Conservation (phyloP, 2,329 filamentous ascomycete species). For the Ceratocystiopsis sp. region DNA sequence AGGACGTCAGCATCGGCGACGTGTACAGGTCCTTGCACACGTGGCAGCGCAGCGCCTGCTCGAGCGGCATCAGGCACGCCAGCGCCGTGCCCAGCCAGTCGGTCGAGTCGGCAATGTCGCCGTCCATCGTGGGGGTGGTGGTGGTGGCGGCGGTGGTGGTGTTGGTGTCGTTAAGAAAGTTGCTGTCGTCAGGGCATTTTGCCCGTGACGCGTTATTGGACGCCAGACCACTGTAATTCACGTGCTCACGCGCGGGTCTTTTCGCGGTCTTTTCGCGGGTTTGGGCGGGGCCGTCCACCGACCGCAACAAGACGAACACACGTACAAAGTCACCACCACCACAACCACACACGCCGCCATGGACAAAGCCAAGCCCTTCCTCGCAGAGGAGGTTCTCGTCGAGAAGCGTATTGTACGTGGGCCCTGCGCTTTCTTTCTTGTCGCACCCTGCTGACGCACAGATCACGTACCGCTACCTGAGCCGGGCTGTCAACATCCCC, state of each 20-base stretch:
- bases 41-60: slow-evolving; percentile 79
- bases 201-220: no score
- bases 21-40: slow-evolving; percentile 97
- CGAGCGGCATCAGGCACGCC: slow-evolving; percentile 49
- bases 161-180: no score
- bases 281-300: neutral
- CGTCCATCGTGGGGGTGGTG: slow-evolving; percentile 4
- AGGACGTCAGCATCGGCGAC: slow-evolving; percentile 88
- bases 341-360: slow-evolving; percentile 16
- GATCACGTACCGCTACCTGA: slow-evolving; percentile 78
- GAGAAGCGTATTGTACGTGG: slow-evolving; percentile 52
- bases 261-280: neutral
- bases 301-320: neutral
- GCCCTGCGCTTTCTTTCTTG: neutral
- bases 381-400: slow-evolving; percentile 59
- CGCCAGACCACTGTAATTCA: slow-evolving; percentile 2
- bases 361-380: slow-evolving; percentile 51
- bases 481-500: slow-evolving; percentile 67
- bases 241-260: slow-evolving; percentile 8
- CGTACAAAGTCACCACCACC: no score
- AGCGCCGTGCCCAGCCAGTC: slow-evolving; percentile 67
- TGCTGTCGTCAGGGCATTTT: no score
- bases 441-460: slow-evolving; percentile 20
- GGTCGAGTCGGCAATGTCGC: slow-evolving; percentile 55
- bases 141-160: no score